These are phyloP conservation scores for Talaromyces stipitatus DNA, from an alignment of 495 filamentous ascomycete genomes.

Conservation along the genomic window DNA sequence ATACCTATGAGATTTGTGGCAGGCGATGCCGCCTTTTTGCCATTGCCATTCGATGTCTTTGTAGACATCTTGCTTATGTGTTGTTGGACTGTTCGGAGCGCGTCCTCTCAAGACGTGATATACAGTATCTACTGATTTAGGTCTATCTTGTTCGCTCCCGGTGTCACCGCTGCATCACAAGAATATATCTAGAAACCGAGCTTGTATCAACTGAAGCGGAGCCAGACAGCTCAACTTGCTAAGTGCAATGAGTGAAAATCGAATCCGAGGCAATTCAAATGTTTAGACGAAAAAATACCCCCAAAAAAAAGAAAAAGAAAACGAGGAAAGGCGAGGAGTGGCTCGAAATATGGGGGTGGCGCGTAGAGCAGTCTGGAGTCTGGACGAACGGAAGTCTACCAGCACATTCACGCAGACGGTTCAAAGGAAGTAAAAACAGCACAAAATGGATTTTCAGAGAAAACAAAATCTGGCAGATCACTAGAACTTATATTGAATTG, in stretches of 20 bases:
- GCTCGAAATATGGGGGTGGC: neutral
- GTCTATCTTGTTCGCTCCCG: neutral
- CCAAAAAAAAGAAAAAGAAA: too few relatives aligned
- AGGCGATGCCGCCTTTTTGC: constrained; percentile 73
- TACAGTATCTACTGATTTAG: neutral
- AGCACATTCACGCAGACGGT: neutral
- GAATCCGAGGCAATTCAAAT: too few relatives aligned
- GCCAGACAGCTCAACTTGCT: too few relatives aligned
- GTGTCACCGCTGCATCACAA: neutral
- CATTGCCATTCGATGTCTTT: constrained; percentile 50
- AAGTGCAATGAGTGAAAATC: too few relatives aligned
- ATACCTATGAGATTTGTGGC: constrained; percentile 93
- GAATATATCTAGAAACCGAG: neutral
- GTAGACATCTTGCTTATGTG: constrained; percentile 51
- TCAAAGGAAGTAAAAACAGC: neutral
- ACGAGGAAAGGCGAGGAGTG: too few relatives aligned
- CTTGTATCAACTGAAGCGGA: neutral
- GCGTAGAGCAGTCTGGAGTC: neutral
- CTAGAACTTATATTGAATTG: neutral
- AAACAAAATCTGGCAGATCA: neutral
- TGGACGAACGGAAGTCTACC: neutral
- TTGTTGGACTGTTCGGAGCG: neutral
- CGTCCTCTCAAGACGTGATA: neutral
- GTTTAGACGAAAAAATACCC: too few relatives aligned
- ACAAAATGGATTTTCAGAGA: neutral